These are phyloP conservation scores for Yamadazyma dendronema DNA, from an alignment of 1,139 yeast genomes.

Conservation along the genomic window DNA sequence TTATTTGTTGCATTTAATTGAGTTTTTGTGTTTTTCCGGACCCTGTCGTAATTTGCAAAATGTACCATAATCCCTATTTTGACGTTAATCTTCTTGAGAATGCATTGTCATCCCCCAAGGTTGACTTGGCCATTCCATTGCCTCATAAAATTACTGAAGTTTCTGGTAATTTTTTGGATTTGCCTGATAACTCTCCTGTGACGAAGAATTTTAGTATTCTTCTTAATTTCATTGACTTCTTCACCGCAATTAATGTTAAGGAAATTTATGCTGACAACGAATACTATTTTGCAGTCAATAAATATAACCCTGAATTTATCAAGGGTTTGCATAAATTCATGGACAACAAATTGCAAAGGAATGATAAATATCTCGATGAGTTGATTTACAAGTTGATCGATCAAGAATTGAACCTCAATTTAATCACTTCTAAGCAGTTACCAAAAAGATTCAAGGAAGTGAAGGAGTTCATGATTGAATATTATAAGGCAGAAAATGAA, in stretches of 20 bases:
- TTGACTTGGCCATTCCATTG: slow-evolving; percentile 39
- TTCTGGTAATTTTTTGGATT: slow-evolving; percentile 15
- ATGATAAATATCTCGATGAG: slow-evolving; percentile 37
- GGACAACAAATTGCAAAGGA: slow-evolving; percentile 30
- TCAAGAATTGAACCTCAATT: slow-evolving; percentile 40
- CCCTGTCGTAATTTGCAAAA: neutral
- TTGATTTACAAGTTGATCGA: slow-evolving; percentile 38
- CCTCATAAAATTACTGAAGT: slow-evolving; percentile 30
- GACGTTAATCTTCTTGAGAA: slow-evolving; percentile 42
- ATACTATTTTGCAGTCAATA: slow-evolving; percentile 35
- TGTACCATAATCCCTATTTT: slow-evolving; percentile 15
- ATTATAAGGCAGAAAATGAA: slow-evolving; percentile 35
- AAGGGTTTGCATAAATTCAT: slow-evolving; percentile 29
- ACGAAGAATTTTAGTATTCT: slow-evolving; percentile 29
- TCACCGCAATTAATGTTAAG: slow-evolving; percentile 28
- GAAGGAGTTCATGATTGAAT: slow-evolving; percentile 39
- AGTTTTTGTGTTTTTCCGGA: neutral
- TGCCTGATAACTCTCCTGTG: slow-evolving; percentile 29
- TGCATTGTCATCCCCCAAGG: slow-evolving; percentile 29
- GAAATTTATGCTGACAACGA: slow-evolving; percentile 37
- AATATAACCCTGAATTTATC: slow-evolving; percentile 30
- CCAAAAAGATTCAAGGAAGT: slow-evolving; percentile 35
- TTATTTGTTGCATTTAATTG: neutral
- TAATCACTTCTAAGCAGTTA: slow-evolving; percentile 36
- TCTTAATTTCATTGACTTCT: slow-evolving; percentile 30